phyloP scores from a whole-genome alignment of 2,329 filamentous ascomycete genomes.

The Alternaria metachromatica region DNA sequence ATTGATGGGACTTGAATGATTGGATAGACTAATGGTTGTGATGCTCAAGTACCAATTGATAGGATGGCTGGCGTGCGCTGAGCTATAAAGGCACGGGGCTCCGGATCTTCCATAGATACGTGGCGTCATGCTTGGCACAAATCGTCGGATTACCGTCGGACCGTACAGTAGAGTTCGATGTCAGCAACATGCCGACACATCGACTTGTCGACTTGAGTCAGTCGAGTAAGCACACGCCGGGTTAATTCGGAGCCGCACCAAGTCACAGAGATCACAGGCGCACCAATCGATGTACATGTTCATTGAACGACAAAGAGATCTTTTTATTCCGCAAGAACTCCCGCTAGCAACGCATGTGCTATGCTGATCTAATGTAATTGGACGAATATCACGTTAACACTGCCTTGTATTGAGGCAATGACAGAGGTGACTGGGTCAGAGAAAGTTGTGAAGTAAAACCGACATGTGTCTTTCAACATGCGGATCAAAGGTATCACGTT shows the following conservation, averaged over 20 bases:
- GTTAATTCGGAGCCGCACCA: background rate
- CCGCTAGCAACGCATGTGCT: background rate
- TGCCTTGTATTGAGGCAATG: conserved; percentile 14
- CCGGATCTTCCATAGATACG: background rate
- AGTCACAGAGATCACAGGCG: background rate
- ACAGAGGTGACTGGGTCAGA: conserved; percentile 48
- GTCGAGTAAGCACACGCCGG: background rate
- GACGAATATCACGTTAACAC: conserved; percentile 47
- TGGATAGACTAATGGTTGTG: background rate
- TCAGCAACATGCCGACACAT: background rate
- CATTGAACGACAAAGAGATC: conserved; percentile 6
- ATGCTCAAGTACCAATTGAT: background rate
- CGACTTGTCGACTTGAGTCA: background rate
- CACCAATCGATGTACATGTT: background rate
- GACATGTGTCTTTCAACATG: conserved; percentile 5
- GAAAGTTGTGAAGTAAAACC: conserved; percentile 37
- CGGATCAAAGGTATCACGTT: conserved; percentile 42
- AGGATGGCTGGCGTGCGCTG: background rate
- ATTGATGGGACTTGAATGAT: background rate
- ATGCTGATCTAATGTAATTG: conserved; percentile 6
- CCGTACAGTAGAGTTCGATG: background rate
- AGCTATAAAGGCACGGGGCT: background rate
- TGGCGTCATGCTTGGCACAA: conserved; percentile 1
- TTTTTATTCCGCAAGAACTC: conserved; percentile 6
- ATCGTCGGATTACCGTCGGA: background rate